Percentiles rank a stretch among this genome's conserved stretches.
Evolutionary conservation across 1,284 basidiomycete genomes (phyloP).

Genomic region (Austroboletus olivaceoglutinosus): DNA sequence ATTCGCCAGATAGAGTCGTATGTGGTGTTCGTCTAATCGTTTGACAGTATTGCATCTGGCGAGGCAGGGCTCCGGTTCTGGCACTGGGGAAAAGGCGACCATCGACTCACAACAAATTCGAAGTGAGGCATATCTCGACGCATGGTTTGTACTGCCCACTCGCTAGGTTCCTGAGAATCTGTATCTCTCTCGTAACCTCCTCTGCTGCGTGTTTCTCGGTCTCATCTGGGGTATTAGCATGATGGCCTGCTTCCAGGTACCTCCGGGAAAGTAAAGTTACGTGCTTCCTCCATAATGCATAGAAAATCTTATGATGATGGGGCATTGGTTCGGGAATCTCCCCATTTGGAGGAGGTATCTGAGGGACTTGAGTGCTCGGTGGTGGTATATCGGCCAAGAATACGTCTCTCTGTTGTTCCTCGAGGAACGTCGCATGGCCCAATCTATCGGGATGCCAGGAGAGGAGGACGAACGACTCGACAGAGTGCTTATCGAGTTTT

Average conservation of each 20-base stretch:
- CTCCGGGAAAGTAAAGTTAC: slow-evolving; percentile 20
- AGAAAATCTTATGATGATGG: slow-evolving; percentile 24
- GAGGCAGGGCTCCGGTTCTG: not conserved
- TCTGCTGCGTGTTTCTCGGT: slow-evolving; percentile 18
- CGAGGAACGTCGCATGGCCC: slow-evolving; percentile 80
- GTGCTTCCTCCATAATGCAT: slow-evolving; percentile 27
- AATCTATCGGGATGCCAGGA: slow-evolving; percentile 66
- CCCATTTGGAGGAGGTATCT: slow-evolving; percentile 21
- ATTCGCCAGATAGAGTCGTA: slow-evolving; percentile 60
- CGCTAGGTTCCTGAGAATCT: slow-evolving; percentile 14
- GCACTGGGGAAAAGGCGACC: not conserved
- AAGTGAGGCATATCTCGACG: slow-evolving; percentile 80
- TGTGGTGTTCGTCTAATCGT: slow-evolving; percentile 66
- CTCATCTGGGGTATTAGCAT: slow-evolving; percentile 8
- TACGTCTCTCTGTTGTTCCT: slow-evolving; percentile 54
- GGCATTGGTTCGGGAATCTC: slow-evolving; percentile 19
- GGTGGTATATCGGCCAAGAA: slow-evolving; percentile 44
- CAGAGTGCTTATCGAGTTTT: slow-evolving; percentile 40
- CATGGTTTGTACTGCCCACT: slow-evolving; percentile 48
- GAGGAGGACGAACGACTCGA: slow-evolving; percentile 65
- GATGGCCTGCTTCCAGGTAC: slow-evolving; percentile 14
- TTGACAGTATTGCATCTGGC: slow-evolving; percentile 69
- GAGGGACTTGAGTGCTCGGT: slow-evolving; percentile 10
- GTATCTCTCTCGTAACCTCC: slow-evolving; percentile 29
- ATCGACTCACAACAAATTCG: slow-evolving; percentile 66